phyloP scores from a whole-genome alignment of 495 filamentous ascomycete species.

The Neurospora terricola region DNA sequence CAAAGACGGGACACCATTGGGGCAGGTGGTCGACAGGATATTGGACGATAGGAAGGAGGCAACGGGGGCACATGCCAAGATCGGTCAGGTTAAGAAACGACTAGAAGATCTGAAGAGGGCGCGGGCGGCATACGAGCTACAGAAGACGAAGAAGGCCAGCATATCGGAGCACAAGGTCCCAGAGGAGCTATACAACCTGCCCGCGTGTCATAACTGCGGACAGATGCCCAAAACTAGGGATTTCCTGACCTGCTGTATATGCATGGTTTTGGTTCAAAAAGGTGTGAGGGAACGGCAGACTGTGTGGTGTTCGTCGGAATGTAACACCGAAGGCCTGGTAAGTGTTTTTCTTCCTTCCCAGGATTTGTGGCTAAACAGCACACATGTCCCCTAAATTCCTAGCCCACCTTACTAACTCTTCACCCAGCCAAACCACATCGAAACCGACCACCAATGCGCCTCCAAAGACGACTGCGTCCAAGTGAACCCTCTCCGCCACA shows the following conservation, averaged over 20 bases:
- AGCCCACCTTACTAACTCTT: background rate
- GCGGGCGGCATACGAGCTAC: constrained; percentile 31
- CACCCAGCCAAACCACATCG: constrained; percentile 9
- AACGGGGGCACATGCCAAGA: constrained; percentile 22
- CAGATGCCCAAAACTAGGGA: constrained; percentile 16
- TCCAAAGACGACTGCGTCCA: constrained; percentile 13
- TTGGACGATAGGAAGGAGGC: constrained; percentile 26
- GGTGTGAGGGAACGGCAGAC: constrained; percentile 14
- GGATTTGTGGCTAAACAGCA: background rate
- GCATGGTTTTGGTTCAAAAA: constrained; percentile 24
- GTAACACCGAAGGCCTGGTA: constrained; percentile 32
- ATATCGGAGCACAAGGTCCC: constrained; percentile 13
- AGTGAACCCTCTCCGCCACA: background rate
- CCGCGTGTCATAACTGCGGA: constrained; percentile 29
- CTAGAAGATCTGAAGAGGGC: constrained; percentile 33
- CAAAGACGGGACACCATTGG: constrained; percentile 18
- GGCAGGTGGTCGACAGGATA: constrained; percentile 28
- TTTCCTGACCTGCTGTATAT: constrained; percentile 30
- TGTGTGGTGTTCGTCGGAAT: constrained; percentile 36
- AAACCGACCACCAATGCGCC: constrained; percentile 16
- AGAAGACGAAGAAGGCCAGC: constrained; percentile 27
- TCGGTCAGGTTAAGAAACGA: constrained; percentile 23
- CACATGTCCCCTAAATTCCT: background rate
- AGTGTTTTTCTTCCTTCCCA: constrained; percentile 6
- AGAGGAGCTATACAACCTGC: constrained; percentile 23